Base-by-base conservation (phyloP, 352 stramenopile genomes). In the Phytophthora cactorum region DNA sequence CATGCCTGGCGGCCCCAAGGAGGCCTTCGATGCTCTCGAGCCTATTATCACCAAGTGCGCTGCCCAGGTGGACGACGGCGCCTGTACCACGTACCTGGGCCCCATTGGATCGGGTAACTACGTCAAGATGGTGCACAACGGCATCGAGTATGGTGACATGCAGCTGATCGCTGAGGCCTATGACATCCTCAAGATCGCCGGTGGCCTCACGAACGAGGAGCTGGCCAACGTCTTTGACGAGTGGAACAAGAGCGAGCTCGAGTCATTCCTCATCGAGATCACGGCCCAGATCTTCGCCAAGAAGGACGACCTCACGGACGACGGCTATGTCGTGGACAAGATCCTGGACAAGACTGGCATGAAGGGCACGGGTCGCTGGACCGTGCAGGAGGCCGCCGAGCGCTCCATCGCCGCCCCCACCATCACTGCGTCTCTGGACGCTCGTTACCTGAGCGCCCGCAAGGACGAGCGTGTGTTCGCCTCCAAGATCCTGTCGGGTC, bases 81-180 rank as follows among this genome's bases (percentile, higher is more conserved):
- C 97, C 22, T 99, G 98, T 78, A 98, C 97, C 22, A 98, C 95
- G 49, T 99, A 99, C 82, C 79, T 99, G 51, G 98, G 98, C 38
- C 90, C 89, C 15, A 91, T 98, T 38, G 98, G 98, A 68, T 90
- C 90, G 32, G 98, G 98, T 59, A 99, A 99, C 86, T 99, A 99
- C 82, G 97, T 99, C 53, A 99, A 99, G 88, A 99, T 99, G 97
- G 97, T 99, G 62, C 98, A 99, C 92, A 99, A 99, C 86, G 98
- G 98, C 63, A 99, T 99, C 72, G 98, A 99, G 79, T 99, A 99
- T 83, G 97, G 97, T 54, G 97, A 99, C 79, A 99, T 99, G 97
- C 97, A 99, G 83, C 82, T 99, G 22, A 99, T 99, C 77, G 92
- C 89, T 39, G 98, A 99, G 83, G 94, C 96, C 14, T 99, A 99